Conservation (phyloP, 2,329 filamentous ascomycete species). For the Pseudopithomyces maydicus region DNA sequence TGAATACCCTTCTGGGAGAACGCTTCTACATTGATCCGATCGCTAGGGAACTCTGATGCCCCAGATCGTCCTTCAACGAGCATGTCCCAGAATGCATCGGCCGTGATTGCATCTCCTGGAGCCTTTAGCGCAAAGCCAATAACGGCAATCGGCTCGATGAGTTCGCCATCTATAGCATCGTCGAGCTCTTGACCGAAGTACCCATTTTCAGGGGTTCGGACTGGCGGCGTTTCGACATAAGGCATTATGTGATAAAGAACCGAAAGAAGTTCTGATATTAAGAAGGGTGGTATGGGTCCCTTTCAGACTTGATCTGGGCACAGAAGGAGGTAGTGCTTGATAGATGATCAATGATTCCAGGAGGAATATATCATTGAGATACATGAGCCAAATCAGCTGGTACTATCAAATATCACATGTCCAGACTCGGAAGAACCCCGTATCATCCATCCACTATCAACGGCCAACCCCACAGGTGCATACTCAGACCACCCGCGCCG, state of each 20-base stretch:
- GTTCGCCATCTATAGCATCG: background rate
- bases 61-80: background rate
- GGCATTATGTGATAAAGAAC: background rate
- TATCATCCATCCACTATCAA: too few species aligned
- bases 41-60: conserved; percentile 8
- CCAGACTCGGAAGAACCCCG: too few species aligned
- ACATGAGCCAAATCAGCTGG: too few species aligned
- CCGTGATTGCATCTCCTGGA: conserved; percentile 3
- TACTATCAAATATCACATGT: too few species aligned
- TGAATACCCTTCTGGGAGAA: conserved; percentile 10
- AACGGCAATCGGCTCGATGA: conserved; percentile 16
- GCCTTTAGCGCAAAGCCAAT: conserved; percentile 7
- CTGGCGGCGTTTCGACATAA: background rate
- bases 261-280: background rate
- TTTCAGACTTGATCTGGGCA: too few species aligned
- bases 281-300: too few species aligned
- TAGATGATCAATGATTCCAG: too few species aligned
- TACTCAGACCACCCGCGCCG: too few species aligned
- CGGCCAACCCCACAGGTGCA: too few species aligned
- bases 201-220: background rate
- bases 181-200: background rate
- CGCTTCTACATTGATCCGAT: conserved; percentile 10
- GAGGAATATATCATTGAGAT: too few species aligned
- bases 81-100: conserved; percentile 10
- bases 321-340: too few species aligned